Evolutionary conservation across 495 filamentous ascomycete genomes (phyloP), one percentile per base, ranked within the genome.

Genomic region (Xylaria telfairii): DNA sequence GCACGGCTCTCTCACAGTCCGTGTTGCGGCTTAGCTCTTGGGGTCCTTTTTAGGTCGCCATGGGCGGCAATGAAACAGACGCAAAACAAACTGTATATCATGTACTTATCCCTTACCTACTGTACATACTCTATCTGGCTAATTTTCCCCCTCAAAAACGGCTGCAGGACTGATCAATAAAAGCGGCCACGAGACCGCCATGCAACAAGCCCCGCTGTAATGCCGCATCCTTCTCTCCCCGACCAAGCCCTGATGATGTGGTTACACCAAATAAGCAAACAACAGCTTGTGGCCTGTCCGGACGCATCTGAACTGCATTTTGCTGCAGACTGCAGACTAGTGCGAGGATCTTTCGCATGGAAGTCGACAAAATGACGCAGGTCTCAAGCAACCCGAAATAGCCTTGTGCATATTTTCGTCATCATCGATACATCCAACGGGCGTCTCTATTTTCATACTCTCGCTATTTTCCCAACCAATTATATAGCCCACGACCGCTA

Each of bases 341-440:
- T 21, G 10, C 57, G n/a, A 41, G 21, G 21, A 21, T 42, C 34
- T 46, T 46, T 3, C 44, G 30, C 60, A 28, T 28, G n/a, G 57
- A 57, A 65, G 15, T 32, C 47, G 59, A 57, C 57, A 53, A 24
- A 46, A 44, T 69, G 67, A 69, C 59, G 67, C 57, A 63, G 44
- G 39, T 39, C 67, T 41, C 17, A n/a, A 63, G 12, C 32, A 42
- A 13, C n/a, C 10, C 1, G 17, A 53, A 46, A 54, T 42, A 37
- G 51, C 15, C 34, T n/a, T 56, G 30, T 54, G 59, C 57, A 69
- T 42, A 62, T 53, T 62, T 32, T 53, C 57, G 56, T 69, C 67
- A 62, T 62, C 42, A 62, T 62, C 42, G 21, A 47, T 60, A 61
- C 21, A 28, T 19, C 30, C 47, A 69, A n/a, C 44, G 28, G 12